Percentiles rank a stretch among this genome's conserved stretches.
phyloP scores from a whole-genome alignment of 768 basidiomycete genomes.

The Kwoniella sp. region DNA sequence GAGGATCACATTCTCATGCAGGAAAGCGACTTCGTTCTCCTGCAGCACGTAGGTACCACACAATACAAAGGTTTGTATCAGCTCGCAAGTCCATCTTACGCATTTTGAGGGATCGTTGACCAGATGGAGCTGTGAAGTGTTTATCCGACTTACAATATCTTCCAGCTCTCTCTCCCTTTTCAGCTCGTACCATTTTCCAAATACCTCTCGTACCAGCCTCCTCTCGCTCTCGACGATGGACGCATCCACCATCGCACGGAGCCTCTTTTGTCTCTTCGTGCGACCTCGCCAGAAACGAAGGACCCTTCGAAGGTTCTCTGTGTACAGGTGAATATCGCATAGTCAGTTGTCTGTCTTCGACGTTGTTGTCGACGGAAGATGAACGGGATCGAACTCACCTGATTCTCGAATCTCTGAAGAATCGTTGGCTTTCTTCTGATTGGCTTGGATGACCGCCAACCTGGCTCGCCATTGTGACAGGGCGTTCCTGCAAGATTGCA shows the following conservation, averaged over 20 bases:
- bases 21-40: conserved; percentile 38
- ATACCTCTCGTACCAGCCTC: conserved; percentile 4
- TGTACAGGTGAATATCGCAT: neutral
- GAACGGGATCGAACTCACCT: conserved; percentile 2
- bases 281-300: conserved; percentile 22
- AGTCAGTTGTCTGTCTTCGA: too few species aligned
- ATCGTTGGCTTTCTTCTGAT: conserved; percentile 23
- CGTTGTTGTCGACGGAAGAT: too few species aligned
- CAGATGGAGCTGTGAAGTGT: too few species aligned
- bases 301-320: conserved; percentile 23
- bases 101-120: too few species aligned
- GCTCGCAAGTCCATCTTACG: too few species aligned
- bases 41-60: conserved; percentile 3
- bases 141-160: conserved; percentile 29
- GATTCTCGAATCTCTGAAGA: conserved; percentile 19
- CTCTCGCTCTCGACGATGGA: conserved; percentile 12
- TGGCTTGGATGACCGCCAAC: conserved; percentile 1
- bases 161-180: conserved; percentile 29
- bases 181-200: conserved; percentile 23
- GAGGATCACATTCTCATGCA: conserved; percentile 45
- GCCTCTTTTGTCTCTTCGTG: neutral
- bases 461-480: conserved; percentile 26
- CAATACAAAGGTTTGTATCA: neutral
- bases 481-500: conserved; percentile 3
- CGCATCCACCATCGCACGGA: neutral